These are phyloP conservation scores for Parietichytrium sp. DNA, from an alignment of 108 stramenopile species.

Conservation along the genomic window DNA sequence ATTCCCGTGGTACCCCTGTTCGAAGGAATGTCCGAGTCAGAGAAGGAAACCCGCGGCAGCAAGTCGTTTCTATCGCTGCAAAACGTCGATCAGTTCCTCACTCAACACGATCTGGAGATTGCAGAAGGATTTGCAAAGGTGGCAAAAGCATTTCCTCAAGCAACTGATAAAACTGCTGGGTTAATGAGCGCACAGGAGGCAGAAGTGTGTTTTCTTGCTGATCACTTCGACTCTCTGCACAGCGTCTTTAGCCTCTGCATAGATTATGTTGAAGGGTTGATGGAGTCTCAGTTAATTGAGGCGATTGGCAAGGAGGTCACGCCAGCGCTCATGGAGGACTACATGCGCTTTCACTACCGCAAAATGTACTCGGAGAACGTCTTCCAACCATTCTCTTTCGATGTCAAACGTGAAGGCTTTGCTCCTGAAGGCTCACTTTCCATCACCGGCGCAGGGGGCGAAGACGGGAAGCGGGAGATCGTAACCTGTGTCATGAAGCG, in stretches of 20 bases:
- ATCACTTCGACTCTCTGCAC: not conserved
- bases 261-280: constrained; percentile 8
- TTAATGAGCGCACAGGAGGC: not conserved
- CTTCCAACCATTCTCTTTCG: constrained; percentile 70
- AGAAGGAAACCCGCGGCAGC: too few relatives aligned
- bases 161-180: too few relatives aligned
- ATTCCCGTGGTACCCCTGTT: too few relatives aligned
- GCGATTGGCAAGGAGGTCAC: constrained; percentile 70
- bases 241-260: not conserved
- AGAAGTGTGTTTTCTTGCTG: not conserved
- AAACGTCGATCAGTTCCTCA: too few relatives aligned
- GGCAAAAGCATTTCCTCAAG: too few relatives aligned
- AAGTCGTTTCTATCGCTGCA: too few relatives aligned
- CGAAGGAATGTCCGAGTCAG: too few relatives aligned
- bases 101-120: too few relatives aligned
- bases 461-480: constrained; percentile 58
- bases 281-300: constrained; percentile 54
- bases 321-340: constrained; percentile 64
- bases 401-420: constrained; percentile 64
- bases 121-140: too few relatives aligned
- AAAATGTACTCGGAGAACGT: constrained; percentile 57
- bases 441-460: constrained; percentile 42
- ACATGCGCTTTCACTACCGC: constrained; percentile 61
- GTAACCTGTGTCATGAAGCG: constrained; percentile 52
- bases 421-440: constrained; percentile 64